Base-by-base conservation (phyloP, 2,329 filamentous ascomycete species). In the Cercospora janseana region DNA sequence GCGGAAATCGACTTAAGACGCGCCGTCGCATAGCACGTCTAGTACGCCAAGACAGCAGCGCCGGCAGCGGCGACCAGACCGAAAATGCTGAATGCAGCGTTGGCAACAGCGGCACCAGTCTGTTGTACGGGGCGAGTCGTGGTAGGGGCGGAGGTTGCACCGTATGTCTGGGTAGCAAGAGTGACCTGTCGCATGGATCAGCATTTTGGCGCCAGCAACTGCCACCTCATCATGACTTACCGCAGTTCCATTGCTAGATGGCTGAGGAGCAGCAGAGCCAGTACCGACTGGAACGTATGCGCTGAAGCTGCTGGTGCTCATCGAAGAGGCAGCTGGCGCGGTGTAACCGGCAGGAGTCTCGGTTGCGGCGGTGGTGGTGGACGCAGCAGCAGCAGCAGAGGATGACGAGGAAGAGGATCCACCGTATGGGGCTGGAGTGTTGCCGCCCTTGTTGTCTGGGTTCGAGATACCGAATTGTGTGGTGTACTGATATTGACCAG, bases 401-500 rank as follows among this genome's bases (percentile, higher is more conserved):
- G 53, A 27, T 24, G 54, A 37, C 24, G 51, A 56, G 38, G 51
- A 70, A 53, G 80, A 82, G 60, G 87, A 79, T 59, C 80, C 73
- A 77, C 18, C 23, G 53, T 51, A 51, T 15, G 37, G 26, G 35
- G 46, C 42, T 26, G 45, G 29, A 35, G 21, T 43, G 29, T 51
- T 16, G 23, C 44, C 46, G 29, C 49, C 37, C 27, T 60, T 47
- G 62, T 64, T 69, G 46, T 66, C 52, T 37, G 64, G 48, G 63
- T 76, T 77, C 54, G 70, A 72, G 70, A 85, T 74, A 61, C 81
- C 81, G 71, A 83, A 83, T 67, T 83, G 80, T 51, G 78, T 79
- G 34, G 76, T 78, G 69, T 75, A 81, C 66, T 84, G 81, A 75
- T 80, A 84, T 63, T 77, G 69, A 64, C 80, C 79, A 55, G 73